phyloP scores from a whole-genome alignment of 257 asterid genomes.

The Knoxia roxburghii region DNA sequence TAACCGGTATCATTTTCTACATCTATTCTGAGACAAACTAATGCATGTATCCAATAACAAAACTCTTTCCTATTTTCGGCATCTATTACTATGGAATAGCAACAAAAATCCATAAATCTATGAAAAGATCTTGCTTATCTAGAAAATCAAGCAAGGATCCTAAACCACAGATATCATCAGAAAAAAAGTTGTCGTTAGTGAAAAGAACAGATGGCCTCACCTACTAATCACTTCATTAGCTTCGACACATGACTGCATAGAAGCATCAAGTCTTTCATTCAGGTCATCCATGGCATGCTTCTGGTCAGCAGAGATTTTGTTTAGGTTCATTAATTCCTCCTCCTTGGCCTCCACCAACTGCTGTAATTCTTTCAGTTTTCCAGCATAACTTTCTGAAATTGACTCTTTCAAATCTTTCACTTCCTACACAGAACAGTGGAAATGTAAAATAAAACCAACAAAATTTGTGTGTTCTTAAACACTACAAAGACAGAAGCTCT shows the following conservation, averaged over 20 bases:
- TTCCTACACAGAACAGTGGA: conserved; percentile 35
- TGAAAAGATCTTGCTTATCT: neutral
- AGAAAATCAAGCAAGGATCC: too few relatives aligned
- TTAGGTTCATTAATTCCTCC: conserved; percentile 53
- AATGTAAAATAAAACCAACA: neutral
- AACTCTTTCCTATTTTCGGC: neutral
- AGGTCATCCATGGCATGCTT: conserved; percentile 74
- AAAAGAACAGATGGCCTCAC: conserved; percentile 38
- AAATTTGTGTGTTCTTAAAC: neutral
- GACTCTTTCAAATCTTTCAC: conserved; percentile 65
- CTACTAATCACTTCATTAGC: conserved; percentile 89
- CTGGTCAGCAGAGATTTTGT: conserved; percentile 63
- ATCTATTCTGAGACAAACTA: neutral
- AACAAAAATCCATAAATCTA: neutral
- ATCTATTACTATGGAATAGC: neutral
- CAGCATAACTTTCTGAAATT: conserved; percentile 57
- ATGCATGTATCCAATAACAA: neutral
- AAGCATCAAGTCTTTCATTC: conserved; percentile 66
- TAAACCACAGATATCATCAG: too few relatives aligned
- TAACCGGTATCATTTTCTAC: neutral
- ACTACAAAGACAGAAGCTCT: neutral
- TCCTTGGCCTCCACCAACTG: conserved; percentile 60
- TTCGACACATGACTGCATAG: conserved; percentile 72
- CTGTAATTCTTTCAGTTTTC: conserved; percentile 53
- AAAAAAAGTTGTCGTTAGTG: neutral